phyloP scores from a whole-genome alignment of 2,329 filamentous ascomycete genomes.

The Pseudogymnoascus sp. region DNA sequence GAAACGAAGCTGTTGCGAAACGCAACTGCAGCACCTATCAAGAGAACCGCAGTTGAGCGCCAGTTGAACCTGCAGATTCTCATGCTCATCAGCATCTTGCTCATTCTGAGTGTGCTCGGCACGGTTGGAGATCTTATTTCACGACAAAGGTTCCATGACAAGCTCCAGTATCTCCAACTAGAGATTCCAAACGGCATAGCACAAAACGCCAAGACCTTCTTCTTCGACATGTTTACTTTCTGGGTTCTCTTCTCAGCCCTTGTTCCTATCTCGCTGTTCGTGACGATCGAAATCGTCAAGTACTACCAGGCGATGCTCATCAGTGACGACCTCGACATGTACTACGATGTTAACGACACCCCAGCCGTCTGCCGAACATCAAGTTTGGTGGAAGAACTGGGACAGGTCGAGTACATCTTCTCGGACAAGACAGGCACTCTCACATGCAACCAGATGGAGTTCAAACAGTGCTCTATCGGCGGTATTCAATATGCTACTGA shows the following conservation, averaged over 20 bases:
- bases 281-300: slow-evolving; percentile 95
- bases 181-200: slow-evolving; percentile 46
- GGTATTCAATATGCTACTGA: slow-evolving; percentile 92
- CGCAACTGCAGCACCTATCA: slow-evolving; percentile 93
- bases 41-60: slow-evolving; percentile 89
- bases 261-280: slow-evolving; percentile 95
- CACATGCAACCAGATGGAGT: slow-evolving; percentile 99
- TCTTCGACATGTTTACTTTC: slow-evolving; percentile 92
- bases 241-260: slow-evolving; percentile 97
- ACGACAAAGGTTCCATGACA: slow-evolving; percentile 52
- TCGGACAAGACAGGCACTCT: slow-evolving; percentile 96
- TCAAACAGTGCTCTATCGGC: slow-evolving; percentile 86
- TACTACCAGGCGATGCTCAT: slow-evolving; percentile 98
- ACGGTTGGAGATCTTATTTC: slow-evolving; percentile 85
- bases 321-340: slow-evolving; percentile 95
- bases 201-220: slow-evolving; percentile 66
- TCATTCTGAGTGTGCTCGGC: slow-evolving; percentile 78
- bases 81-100: slow-evolving; percentile 75
- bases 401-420: slow-evolving; percentile 98
- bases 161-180: slow-evolving; percentile 67
- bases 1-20: slow-evolving; percentile 99
- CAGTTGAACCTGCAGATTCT: slow-evolving; percentile 92
- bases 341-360: slow-evolving; percentile 91
- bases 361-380: slow-evolving; percentile 94
- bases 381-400: slow-evolving; percentile 90